Evolutionary conservation across 805 yeast genomes (phyloP).

Genomic region (Spathaspora girioi): DNA sequence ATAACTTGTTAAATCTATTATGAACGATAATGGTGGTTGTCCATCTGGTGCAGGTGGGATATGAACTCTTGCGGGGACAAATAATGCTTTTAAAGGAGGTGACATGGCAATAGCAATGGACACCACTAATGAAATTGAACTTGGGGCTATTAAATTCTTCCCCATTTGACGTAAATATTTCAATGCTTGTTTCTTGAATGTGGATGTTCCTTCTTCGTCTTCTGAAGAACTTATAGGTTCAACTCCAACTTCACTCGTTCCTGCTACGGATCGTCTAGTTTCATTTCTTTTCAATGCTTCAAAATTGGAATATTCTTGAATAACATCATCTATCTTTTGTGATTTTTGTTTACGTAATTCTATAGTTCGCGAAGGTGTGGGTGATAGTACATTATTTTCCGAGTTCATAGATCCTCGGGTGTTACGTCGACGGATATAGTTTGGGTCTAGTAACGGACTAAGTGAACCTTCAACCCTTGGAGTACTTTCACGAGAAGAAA

Average conservation of each 20-base stretch:
- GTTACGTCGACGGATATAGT: not conserved
- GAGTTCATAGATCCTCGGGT: conserved; percentile 5
- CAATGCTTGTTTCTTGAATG: conserved; percentile 3
- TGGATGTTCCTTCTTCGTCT: conserved; percentile 1
- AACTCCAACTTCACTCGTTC: conserved; percentile 19
- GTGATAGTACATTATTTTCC: conserved; percentile 9
- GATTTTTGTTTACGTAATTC: conserved; percentile 23
- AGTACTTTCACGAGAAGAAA: not conserved
- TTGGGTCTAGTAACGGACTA: not conserved
- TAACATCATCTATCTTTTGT: conserved; percentile 37
- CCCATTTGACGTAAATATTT: conserved; percentile 12
- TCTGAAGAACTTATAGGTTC: conserved; percentile 7
- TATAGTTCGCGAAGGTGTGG: conserved; percentile 17
- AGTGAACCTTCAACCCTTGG: not conserved
- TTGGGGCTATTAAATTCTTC: conserved; percentile 66
- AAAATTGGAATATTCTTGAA: conserved; percentile 45
- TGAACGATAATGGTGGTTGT: conserved; percentile 76
- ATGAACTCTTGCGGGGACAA: conserved; percentile 28
- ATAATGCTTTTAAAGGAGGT: conserved; percentile 76
- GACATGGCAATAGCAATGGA: conserved; percentile 71
- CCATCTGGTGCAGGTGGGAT: conserved; percentile 81
- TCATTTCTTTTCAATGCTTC: conserved; percentile 27
- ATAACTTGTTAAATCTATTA: conserved; percentile 78
- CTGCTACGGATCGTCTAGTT: conserved; percentile 16
- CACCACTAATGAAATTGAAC: conserved; percentile 63